Conservation (phyloP, 768 basidiomycete species). For the Cyathus striatus region DNA sequence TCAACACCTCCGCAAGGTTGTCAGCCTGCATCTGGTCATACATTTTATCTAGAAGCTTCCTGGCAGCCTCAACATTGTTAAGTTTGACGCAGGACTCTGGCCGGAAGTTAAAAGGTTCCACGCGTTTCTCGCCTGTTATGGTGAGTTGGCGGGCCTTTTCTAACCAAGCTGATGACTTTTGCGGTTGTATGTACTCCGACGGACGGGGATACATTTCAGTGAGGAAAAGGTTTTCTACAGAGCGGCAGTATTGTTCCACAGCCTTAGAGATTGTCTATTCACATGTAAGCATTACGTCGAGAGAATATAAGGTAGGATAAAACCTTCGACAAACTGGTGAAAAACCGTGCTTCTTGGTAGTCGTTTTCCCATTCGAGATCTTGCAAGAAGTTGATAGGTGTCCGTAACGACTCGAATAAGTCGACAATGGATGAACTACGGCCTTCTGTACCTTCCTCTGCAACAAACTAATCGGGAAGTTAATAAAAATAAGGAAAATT, state of each 20-base stretch:
- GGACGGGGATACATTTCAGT: conserved; percentile 92
- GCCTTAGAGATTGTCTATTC: conserved; percentile 89
- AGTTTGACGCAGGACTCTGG: conserved; percentile 95
- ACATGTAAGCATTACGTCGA: no score
- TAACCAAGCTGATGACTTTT: conserved; percentile 85
- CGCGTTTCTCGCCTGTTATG: conserved; percentile 78
- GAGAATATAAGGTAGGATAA: no score
- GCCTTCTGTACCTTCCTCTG: conserved; percentile 63
- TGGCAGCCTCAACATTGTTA: conserved; percentile 93
- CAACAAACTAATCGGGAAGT: conserved; percentile 53
- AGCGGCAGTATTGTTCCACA: conserved; percentile 86
- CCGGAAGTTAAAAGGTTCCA: conserved; percentile 93
- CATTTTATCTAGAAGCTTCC: conserved; percentile 88
- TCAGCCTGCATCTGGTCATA: conserved; percentile 91
- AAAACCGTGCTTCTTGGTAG: conserved; percentile 85
- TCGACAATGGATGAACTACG: conserved; percentile 98
- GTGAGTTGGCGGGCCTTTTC: conserved; percentile 81
- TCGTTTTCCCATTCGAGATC: conserved; percentile 91
- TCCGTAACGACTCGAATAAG: conserved; percentile 89
- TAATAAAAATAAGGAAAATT: background rate
- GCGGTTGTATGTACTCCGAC: conserved; percentile 72
- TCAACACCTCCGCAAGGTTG: conserved; percentile 64
- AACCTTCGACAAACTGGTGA: conserved; percentile 86
- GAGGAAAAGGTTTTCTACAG: conserved; percentile 85
- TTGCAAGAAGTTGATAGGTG: conserved; percentile 83